Base-by-base conservation (phyloP, 495 filamentous ascomycete genomes). In the Acidiella bohemica region DNA sequence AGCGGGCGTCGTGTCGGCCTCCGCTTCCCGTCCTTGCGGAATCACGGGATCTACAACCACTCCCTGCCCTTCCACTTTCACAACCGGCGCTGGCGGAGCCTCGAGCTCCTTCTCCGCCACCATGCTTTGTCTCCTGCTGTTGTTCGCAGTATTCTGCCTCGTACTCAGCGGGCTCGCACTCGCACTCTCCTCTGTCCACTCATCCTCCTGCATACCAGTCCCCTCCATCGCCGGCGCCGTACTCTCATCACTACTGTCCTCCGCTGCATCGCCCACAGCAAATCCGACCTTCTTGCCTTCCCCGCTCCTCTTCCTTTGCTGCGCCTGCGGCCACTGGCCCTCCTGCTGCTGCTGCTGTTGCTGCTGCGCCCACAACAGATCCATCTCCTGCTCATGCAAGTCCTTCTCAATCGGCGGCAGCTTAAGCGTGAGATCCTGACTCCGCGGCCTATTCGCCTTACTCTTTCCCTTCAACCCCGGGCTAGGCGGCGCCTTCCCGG, bases 141-240 rank as follows among this genome's bases (percentile, higher is more conserved):
- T 62, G n/a, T 56, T 53, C 31, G 57, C 55, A 17, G 60, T 63
- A 39, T 61, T 60, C 16, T 54, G 47, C 22, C 60, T 49, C 30
- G 60, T 64, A n/a, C 59, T 62, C 27, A 44, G 55, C 18, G 60
- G 60, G 33, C 59, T 62, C 36, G 61, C 59, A 19, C 59, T 62
- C 3, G 57, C 56, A 36, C 60, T 64, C 20, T 62, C 53, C 26
- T 64, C 60, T 11, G 60, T 64, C 60, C 60, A 64, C 12, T 48
- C 60, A 34, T 63, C 50, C 44, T 62, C 60, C 25, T 59, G 50
- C 27, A 39, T 14, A 10, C 29, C 38, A 12, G 13, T 27, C 23
- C 43, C 44, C 17, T 51, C 43, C 43, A 47, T 39, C 20, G 27
- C 9, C 17, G 42, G 18, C 20, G 27, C 9, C 17, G 42, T 7